Percentiles rank a stretch among this genome's conserved stretches.
Conservation (phyloP, 164 flowering plant species). For the Cinnamomum chago region DNA sequence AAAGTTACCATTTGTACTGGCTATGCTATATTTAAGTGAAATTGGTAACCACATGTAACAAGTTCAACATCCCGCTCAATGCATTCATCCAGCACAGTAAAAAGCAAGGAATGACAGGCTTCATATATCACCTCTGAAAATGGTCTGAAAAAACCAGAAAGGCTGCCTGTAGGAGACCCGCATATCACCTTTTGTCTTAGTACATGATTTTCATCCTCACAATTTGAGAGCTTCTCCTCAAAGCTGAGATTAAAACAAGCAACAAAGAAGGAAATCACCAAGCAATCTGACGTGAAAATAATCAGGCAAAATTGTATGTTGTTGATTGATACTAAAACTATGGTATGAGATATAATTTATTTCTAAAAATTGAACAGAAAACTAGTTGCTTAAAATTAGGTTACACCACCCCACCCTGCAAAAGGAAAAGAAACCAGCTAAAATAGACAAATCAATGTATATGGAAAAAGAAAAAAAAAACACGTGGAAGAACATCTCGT, state of each 20-base stretch:
- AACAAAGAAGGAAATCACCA: not conserved
- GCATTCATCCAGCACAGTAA: not conserved
- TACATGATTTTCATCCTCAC: conserved; percentile 84
- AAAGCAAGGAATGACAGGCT: not conserved
- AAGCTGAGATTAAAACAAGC: conserved; percentile 35
- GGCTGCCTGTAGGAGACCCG: conserved; percentile 48
- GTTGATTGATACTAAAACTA: not conserved
- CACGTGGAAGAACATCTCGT: not conserved
- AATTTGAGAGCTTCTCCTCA: conserved; percentile 71
- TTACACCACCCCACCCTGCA: too few species aligned
- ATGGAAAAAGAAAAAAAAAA: too few species aligned
- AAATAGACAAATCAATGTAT: too few species aligned
- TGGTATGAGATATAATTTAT: too few species aligned
- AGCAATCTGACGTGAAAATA: not conserved
- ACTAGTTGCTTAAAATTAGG: too few species aligned
- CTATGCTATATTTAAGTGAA: not conserved
- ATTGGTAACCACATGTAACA: not conserved
- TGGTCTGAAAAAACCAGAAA: conserved; percentile 46
- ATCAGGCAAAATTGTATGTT: not conserved
- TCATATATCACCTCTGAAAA: conserved; percentile 48
- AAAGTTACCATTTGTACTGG: not conserved
- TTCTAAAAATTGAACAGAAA: too few species aligned
- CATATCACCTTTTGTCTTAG: conserved; percentile 71
- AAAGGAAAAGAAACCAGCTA: too few species aligned
- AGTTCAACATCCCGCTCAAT: not conserved